phyloP scores from a whole-genome alignment of 768 basidiomycete species.

The Rubroboletus satanas region DNA sequence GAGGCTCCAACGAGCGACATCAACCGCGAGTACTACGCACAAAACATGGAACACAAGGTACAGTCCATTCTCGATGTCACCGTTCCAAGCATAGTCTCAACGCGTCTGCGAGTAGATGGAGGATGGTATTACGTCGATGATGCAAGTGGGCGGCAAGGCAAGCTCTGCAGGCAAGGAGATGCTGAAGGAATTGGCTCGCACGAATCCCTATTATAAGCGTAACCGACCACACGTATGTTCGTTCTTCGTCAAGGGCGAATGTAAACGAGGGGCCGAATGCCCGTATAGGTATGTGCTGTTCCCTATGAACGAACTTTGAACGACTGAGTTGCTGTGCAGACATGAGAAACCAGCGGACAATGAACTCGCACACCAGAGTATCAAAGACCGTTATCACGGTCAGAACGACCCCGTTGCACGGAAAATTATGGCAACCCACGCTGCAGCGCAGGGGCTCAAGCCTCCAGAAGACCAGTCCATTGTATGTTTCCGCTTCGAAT shows the following conservation, averaged over 20 bases:
- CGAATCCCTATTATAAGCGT: constrained; percentile 96
- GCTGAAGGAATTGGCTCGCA: constrained; percentile 90
- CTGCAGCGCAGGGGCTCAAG: constrained; percentile 76
- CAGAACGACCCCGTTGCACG: constrained; percentile 89
- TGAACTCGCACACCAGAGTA: constrained; percentile 85
- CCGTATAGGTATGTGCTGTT: constrained; percentile 63
- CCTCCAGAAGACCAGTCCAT: constrained; percentile 87
- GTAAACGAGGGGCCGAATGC: constrained; percentile 86
- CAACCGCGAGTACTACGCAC: constrained; percentile 92
- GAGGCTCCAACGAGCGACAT: constrained; percentile 96
- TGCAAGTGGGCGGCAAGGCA: constrained; percentile 54
- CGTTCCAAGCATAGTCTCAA: background rate
- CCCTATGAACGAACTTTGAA: background rate
- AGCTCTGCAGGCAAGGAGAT: constrained; percentile 90
- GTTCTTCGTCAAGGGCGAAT: constrained; percentile 95
- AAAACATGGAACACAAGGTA: constrained; percentile 86
- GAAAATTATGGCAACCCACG: constrained; percentile 80
- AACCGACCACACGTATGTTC: constrained; percentile 93
- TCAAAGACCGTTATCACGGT: constrained; percentile 93
- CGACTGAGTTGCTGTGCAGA: constrained; percentile 35
- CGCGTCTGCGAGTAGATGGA: constrained; percentile 49
- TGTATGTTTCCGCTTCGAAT: constrained; percentile 45
- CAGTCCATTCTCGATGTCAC: background rate
- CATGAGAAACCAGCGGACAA: constrained; percentile 87
- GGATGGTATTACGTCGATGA: constrained; percentile 57